Base-by-base conservation (phyloP, 148 eudicot species). In the Tetragonia tetragonoides region DNA sequence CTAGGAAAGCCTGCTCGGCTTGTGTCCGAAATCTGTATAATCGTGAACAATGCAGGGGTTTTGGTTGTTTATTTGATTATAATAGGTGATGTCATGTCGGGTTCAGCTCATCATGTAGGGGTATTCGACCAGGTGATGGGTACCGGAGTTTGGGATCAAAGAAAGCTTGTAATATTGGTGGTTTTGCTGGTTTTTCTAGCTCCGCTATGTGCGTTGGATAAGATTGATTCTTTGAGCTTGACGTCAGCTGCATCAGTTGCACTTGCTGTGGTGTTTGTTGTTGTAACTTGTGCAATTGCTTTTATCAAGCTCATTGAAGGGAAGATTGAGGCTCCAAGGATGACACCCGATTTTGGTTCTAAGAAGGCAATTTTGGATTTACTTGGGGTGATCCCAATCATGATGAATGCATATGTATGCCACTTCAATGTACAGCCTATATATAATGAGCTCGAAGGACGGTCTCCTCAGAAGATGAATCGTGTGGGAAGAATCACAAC, bases 161-260 rank as follows among this genome's bases (percentile, higher is more conserved):
- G 99, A 72, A 93, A 88, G 81, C 70, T 95, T 64, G 84, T 95
- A 67, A 86, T 95, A 44, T 83, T 95, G 69, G 84, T 91, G 20
- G 89, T 92, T 21, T 64, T 92, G 80, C 67, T 95, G 41, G 37
- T 95, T 47, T 90, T 89, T 83, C 86, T 93, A 70, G 90, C 97
- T 51, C 97, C 99, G 21, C 83, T 95, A 68, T 95, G 99, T 83
- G 83, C 90, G 39, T 84, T 91, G 86, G 97, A 95, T 34, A 95
- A 87, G 90, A 95, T 95, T 56, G 99, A 95, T 73, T 95, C 99
- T 0, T 87, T 95, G 89, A 92, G 93, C 75, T 72, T 86, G 74
- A 92, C 95, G 56, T 95, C 99, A 28, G 99, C 97, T 81, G 99
- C 97, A 75, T 95, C 99, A 3, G 99, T 95, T 44, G 97, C 92